phyloP scores from a whole-genome alignment of 306 rosid species.

The Abrus precatorius region DNA sequence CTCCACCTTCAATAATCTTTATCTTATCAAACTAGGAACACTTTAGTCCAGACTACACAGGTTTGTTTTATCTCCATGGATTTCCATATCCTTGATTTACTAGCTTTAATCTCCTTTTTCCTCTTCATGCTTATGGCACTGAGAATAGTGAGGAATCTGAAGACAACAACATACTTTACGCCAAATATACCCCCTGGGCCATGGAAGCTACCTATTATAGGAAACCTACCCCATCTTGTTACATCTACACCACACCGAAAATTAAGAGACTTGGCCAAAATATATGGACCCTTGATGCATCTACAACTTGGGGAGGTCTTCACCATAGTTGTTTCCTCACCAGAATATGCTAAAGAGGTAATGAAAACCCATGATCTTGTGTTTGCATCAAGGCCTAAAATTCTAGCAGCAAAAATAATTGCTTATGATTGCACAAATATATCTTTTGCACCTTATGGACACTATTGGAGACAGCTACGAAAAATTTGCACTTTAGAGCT shows the following conservation, averaged over 20 bases:
- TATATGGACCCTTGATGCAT: slow-evolving; percentile 46
- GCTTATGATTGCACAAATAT: slow-evolving; percentile 24
- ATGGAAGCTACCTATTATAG: slow-evolving; percentile 49
- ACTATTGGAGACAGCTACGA: slow-evolving; percentile 44
- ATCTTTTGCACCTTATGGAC: slow-evolving; percentile 45
- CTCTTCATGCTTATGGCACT: slow-evolving; percentile 2
- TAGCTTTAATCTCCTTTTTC: neutral
- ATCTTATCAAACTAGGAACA: neutral
- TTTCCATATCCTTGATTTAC: neutral
- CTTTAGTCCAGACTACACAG: neutral
- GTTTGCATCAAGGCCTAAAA: slow-evolving; percentile 51
- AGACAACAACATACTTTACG: neutral
- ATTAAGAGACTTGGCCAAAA: slow-evolving; percentile 48
- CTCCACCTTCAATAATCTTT: neutral
- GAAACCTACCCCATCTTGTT: slow-evolving; percentile 23
- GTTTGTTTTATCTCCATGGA: neutral
- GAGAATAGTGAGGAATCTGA: neutral
- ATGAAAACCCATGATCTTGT: slow-evolving; percentile 48
- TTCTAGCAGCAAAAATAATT: slow-evolving; percentile 1
- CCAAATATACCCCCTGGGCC: slow-evolving; percentile 39
- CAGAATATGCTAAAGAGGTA: slow-evolving; percentile 44
- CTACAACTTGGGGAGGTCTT: slow-evolving; percentile 37
- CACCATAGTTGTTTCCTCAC: slow-evolving; percentile 54
- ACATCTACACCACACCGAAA: slow-evolving; percentile 36
- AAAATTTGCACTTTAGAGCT: slow-evolving; percentile 51